Evolutionary conservation across 2,329 filamentous ascomycete genomes (phyloP).

Genomic region (Zopfia rhizophila): DNA sequence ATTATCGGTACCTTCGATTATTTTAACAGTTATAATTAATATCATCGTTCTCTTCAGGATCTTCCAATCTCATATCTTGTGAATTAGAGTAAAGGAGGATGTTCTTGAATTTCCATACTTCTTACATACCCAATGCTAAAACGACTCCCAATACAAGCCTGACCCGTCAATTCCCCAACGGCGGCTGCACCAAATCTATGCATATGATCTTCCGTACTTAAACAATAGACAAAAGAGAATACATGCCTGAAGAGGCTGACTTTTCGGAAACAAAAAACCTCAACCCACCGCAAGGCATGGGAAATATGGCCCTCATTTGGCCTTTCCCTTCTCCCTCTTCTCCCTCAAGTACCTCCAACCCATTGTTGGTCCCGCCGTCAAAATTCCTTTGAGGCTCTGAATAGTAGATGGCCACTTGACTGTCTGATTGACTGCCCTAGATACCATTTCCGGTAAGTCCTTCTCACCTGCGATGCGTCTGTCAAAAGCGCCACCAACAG

Average conservation of each 20-base stretch:
- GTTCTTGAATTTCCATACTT: too few species aligned
- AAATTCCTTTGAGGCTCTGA: conserved; percentile 83
- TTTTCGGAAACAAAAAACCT: not conserved
- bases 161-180: conserved; percentile 29
- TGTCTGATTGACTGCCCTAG: conserved; percentile 83
- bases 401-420: conserved; percentile 91
- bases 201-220: conserved; percentile 8
- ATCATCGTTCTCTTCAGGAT: too few species aligned
- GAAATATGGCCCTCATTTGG: conserved; percentile 26
- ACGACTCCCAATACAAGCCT: conserved; percentile 27
- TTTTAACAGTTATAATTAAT: too few species aligned
- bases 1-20: too few species aligned
- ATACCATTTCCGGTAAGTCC: conserved; percentile 76
- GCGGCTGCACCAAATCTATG: conserved; percentile 25
- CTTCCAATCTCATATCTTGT: too few species aligned
- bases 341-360: conserved; percentile 82
- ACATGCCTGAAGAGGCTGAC: conserved; percentile 8
- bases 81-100: too few species aligned
- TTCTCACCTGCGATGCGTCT: conserved; percentile 80
- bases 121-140: too few species aligned
- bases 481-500: conserved; percentile 87
- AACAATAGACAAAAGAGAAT: conserved; percentile 20
- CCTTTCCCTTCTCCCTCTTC: conserved; percentile 67
- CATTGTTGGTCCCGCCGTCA: conserved; percentile 79
- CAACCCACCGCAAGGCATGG: not conserved